Conservation (phyloP, 2,329 filamentous ascomycete species). For the Botrytis hyacinthi region DNA sequence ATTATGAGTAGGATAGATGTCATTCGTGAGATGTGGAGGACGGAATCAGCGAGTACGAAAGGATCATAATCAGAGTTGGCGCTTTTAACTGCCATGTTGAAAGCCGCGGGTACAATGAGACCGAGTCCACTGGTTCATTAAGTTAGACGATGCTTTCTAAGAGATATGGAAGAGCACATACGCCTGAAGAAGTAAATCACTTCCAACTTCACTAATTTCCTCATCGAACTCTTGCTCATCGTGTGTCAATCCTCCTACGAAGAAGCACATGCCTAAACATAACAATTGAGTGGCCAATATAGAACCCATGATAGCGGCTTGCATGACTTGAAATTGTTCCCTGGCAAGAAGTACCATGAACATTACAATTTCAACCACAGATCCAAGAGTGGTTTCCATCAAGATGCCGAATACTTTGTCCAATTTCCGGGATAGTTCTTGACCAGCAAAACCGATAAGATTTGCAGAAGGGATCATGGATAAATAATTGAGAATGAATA, state of each 20-base stretch:
- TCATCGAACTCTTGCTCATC: slow-evolving; percentile 71
- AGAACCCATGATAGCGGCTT: slow-evolving; percentile 79
- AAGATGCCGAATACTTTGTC: slow-evolving; percentile 69
- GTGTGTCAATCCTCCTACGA: slow-evolving; percentile 67
- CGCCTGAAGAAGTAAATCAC: slow-evolving; percentile 73
- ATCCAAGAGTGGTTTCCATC: slow-evolving; percentile 63
- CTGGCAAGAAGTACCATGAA: slow-evolving; percentile 69
- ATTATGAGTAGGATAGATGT: slow-evolving; percentile 69
- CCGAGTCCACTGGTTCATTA: slow-evolving; percentile 45
- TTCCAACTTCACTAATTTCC: slow-evolving; percentile 75
- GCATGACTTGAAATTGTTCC: slow-evolving; percentile 64
- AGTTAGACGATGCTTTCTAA: background rate
- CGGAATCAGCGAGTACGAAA: slow-evolving; percentile 50
- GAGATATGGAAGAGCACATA: slow-evolving; percentile 45
- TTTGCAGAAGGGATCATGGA: slow-evolving; percentile 78
- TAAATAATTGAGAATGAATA: slow-evolving; percentile 70
- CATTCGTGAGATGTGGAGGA: slow-evolving; percentile 66
- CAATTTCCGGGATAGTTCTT: slow-evolving; percentile 70
- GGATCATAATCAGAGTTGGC: slow-evolving; percentile 26
- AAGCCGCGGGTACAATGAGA: slow-evolving; percentile 45
- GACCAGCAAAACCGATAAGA: slow-evolving; percentile 70
- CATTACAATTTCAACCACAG: slow-evolving; percentile 76
- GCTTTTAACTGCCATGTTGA: slow-evolving; percentile 46
- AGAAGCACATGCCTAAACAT: slow-evolving; percentile 77
- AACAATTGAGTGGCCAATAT: slow-evolving; percentile 79